phyloP scores from a whole-genome alignment of 345 rosid species.

The Melaleuca quinquenervia region DNA sequence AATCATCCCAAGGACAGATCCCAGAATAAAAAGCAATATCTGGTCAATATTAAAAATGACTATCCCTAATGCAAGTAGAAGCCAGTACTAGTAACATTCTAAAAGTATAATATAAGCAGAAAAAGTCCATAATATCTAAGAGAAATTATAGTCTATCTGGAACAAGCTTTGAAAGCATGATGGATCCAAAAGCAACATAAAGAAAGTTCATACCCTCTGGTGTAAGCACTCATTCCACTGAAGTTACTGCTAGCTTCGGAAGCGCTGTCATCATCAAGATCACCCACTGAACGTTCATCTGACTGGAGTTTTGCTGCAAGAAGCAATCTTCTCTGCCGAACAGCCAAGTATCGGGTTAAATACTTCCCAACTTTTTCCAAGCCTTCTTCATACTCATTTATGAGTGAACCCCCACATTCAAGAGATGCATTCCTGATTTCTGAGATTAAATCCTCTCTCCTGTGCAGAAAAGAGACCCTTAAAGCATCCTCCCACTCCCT shows the following conservation, averaged over 20 bases:
- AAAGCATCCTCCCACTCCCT: slow-evolving; percentile 98
- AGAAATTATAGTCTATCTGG: not conserved
- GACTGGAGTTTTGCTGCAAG: slow-evolving; percentile 86
- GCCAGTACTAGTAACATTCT: not conserved
- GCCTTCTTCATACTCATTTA: slow-evolving; percentile 67
- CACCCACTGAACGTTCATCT: slow-evolving; percentile 53
- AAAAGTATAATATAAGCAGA: not conserved
- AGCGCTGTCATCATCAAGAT: slow-evolving; percentile 80
- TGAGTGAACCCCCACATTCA: slow-evolving; percentile 58
- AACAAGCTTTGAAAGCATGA: not conserved
- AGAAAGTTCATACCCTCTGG: slow-evolving; percentile 47
- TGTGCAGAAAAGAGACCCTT: slow-evolving; percentile 68
- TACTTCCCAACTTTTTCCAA: slow-evolving; percentile 87
- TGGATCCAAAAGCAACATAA: not conserved
- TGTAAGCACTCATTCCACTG: slow-evolving; percentile 97
- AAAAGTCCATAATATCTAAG: not conserved
- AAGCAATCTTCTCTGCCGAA: slow-evolving; percentile 81
- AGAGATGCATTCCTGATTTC: slow-evolving; percentile 59
- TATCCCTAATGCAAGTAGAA: not conserved
- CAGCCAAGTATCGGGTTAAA: slow-evolving; percentile 90
- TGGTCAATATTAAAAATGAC: not conserved
- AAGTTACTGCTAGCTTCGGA: slow-evolving; percentile 87
- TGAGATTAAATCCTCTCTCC: slow-evolving; percentile 41
- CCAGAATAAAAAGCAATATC: not conserved
- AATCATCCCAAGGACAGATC: not conserved